Evolutionary conservation across 495 filamentous ascomycete species (phyloP).

Genomic region (Penicillium bialowiezense): DNA sequence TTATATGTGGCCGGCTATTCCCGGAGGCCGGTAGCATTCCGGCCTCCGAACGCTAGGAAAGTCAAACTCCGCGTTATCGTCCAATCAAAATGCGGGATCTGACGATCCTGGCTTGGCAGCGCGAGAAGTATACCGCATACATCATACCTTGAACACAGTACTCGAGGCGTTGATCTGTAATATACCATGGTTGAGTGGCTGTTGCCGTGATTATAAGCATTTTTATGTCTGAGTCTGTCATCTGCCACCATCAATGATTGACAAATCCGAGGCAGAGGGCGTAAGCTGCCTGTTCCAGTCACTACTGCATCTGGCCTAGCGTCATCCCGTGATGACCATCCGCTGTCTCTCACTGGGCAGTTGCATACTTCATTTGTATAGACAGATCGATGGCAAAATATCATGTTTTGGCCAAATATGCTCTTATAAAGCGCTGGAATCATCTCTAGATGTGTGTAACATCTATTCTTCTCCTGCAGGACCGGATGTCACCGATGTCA

Average conservation of each 20-base stretch:
- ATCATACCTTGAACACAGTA: slow-evolving; percentile 10
- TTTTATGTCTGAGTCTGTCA: neutral
- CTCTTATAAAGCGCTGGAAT: neutral
- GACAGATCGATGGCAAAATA: slow-evolving; percentile 8
- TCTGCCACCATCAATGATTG: neutral
- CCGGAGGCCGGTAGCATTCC: slow-evolving; percentile 47
- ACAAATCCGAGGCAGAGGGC: neutral
- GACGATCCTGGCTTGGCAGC: slow-evolving; percentile 21
- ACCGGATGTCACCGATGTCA: slow-evolving; percentile 19
- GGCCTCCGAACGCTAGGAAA: slow-evolving; percentile 39
- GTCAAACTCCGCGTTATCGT: slow-evolving; percentile 19
- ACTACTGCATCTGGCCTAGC: slow-evolving; percentile 30
- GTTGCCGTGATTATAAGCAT: slow-evolving; percentile 1
- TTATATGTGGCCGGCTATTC: slow-evolving; percentile 32
- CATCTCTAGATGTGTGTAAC: neutral
- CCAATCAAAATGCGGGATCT: slow-evolving; percentile 20
- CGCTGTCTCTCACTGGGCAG: slow-evolving; percentile 29
- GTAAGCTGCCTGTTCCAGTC: neutral
- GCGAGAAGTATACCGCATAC: slow-evolving; percentile 23
- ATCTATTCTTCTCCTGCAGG: neutral
- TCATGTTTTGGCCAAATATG: neutral
- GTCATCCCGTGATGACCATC: slow-evolving; percentile 28
- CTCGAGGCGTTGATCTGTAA: neutral
- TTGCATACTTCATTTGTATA: slow-evolving; percentile 30
- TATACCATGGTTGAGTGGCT: neutral